These are phyloP conservation scores for Aspergillus amoenus DNA, from an alignment of 2,329 filamentous ascomycete genomes.

Conservation along the genomic window DNA sequence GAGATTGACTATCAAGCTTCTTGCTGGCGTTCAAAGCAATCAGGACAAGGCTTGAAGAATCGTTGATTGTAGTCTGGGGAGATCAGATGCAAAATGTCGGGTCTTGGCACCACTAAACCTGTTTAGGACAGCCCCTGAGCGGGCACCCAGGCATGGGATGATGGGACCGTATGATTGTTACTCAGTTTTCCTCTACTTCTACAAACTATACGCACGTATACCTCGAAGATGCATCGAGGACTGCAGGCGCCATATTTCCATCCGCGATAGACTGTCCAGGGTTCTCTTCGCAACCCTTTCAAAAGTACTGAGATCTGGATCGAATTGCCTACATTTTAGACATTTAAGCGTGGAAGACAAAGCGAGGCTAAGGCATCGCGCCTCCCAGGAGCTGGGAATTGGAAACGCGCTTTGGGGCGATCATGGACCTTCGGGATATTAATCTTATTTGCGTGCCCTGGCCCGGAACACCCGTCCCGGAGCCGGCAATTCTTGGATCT, in stretches of 20 bases:
- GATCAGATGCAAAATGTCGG: neutral
- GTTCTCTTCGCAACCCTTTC: neutral
- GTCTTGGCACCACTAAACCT: neutral
- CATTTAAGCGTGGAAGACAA: neutral
- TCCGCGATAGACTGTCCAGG: neutral
- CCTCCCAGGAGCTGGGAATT: neutral
- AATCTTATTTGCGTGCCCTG: neutral
- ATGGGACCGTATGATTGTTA: neutral
- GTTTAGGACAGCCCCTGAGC: slow-evolving; percentile 1
- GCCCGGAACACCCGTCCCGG: slow-evolving; percentile 5
- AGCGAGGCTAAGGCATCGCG: neutral
- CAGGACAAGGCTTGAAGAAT: neutral
- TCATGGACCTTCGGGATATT: slow-evolving; percentile 3
- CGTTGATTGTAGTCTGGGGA: neutral
- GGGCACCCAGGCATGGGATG: neutral
- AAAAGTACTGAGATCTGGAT: neutral
- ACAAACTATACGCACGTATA: too few relatives aligned
- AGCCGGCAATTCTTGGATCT: slow-evolving; percentile 1
- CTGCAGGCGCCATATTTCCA: neutral
- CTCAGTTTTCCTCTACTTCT: neutral
- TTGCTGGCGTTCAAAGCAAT: neutral
- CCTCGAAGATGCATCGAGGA: neutral
- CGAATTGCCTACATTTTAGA: neutral
- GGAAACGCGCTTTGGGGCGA: slow-evolving; percentile 2
- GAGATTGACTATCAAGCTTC: neutral